Base-by-base conservation (phyloP, 345 rosid genomes). In the Syzygium oleosum region DNA sequence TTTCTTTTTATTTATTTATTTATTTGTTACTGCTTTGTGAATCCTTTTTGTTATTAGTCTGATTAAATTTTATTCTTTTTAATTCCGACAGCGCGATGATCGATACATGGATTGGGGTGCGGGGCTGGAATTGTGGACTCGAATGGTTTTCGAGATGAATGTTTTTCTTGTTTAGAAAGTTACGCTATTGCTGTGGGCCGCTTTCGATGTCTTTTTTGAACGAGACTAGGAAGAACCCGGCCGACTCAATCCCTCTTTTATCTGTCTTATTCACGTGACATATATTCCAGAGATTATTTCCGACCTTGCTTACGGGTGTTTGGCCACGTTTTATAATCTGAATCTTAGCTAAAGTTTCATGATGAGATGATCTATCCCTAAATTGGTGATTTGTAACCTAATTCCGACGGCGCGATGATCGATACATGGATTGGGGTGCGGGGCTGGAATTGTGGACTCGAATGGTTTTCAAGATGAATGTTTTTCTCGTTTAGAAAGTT, bases 161-260 rank as follows among this genome's bases (percentile, higher is more conserved):
- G 78, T 65, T 31, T 65, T 65, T 65, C 11, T 31, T 6, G 23
- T 31, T 65, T 31, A 31, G 78, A 61, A 61, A n/a, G 19, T 61
- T 61, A n/a, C 2, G 19, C 2, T 17, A 43, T 12, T 13, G 73
- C 14, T 0, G 1, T 1, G 73, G 2, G 38, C 34, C 0, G 9
- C 7, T 61, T n/a, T 8, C 38, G 9, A n/a, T n/a, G 19, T 13
- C 34, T 1, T 61, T 61, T 61, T 61, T 13, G 38, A 61, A n/a
- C 3, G 19, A n/a, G 54, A n/a, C 7, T 6, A n/a, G 9, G 31
- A 13, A n/a, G 73, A 61, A n/a, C 15, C 19, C 54, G 17, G 15
- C 19, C 54, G 17, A 52, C 54, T 52, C 54, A 7, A 52, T 52
- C 54, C 0, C 13, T 56, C 61, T 56, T 56, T 23, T 56, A 56